A percentile compares a stretch with the other conserved stretches of the same genome.
Evolutionary conservation across 73 alveolate species (phyloP).

Genomic region (Paramecium bursaria): DNA sequence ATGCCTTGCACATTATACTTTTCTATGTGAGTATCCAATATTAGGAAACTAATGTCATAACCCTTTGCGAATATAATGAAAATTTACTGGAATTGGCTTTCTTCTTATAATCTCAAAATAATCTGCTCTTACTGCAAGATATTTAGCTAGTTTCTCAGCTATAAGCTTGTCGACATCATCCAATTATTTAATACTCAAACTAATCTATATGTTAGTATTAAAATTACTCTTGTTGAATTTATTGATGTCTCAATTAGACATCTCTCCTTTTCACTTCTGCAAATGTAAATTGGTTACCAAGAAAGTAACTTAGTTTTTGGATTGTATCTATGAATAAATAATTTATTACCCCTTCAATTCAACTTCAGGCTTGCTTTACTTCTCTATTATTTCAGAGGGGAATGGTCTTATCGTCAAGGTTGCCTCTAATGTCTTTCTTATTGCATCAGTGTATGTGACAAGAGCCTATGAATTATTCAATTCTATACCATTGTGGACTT

Average conservation of each 20-base stretch:
- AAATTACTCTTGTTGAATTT: constrained; percentile 77
- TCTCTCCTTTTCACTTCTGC: constrained; percentile 88
- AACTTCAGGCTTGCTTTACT: constrained; percentile 51
- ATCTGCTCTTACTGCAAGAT: constrained; percentile 58
- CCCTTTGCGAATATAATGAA: too few species aligned
- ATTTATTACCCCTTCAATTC: constrained; percentile 38
- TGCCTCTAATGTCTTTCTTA: constrained; percentile 26
- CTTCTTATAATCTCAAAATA: constrained; percentile 56
- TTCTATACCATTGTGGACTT: too few species aligned
- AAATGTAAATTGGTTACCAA: constrained; percentile 76
- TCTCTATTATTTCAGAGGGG: constrained; percentile 58
- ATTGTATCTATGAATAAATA: neutral
- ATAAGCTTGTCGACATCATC: constrained; percentile 38
- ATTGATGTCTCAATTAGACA: constrained; percentile 82
- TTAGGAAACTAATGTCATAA: constrained; percentile 84
- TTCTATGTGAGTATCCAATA: constrained; percentile 81
- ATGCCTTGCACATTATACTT: constrained; percentile 82
- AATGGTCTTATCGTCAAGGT: constrained; percentile 14
- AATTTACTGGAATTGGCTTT: constrained; percentile 44
- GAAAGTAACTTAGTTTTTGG: constrained; percentile 46
- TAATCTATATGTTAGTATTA: constrained; percentile 24
- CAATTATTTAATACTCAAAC: constrained; percentile 23
- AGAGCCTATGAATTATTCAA: too few species aligned
- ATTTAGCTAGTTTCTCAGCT: constrained; percentile 30
- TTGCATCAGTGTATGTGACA: too few species aligned